A percentile compares a stretch with the other conserved stretches of the same genome.
Conservation (phyloP, 2,329 filamentous ascomycete genomes). For the Fusarium musae region DNA sequence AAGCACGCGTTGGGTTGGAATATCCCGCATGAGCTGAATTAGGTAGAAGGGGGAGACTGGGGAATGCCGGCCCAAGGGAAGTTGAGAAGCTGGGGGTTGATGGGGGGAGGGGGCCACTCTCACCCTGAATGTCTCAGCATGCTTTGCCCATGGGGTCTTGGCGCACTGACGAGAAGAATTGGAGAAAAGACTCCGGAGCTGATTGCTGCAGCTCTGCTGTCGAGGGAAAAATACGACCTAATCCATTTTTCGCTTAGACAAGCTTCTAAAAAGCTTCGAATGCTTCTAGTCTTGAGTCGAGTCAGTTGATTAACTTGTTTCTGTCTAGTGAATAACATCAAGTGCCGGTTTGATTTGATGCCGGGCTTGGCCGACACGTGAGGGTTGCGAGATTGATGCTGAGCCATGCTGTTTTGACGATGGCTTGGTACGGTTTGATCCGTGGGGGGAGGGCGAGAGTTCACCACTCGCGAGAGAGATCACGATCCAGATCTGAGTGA, state of each 20-base stretch:
- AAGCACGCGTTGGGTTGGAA: neutral
- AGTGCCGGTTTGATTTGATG: neutral
- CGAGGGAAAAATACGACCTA: neutral
- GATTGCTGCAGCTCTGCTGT: neutral
- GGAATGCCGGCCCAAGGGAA: neutral
- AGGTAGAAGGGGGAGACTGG: neutral
- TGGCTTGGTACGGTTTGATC: neutral
- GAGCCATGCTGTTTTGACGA: neutral
- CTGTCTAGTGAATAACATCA: neutral
- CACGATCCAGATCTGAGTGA: neutral
- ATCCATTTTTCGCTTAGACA: neutral
- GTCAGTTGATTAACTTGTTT: neutral
- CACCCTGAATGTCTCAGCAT: neutral
- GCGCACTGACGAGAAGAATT: neutral
- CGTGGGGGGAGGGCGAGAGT: neutral
- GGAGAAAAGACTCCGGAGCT: conserved; percentile 2
- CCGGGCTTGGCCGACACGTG: conserved; percentile 23
- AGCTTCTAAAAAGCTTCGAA: conserved; percentile 10
- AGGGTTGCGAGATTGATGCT: conserved; percentile 4
- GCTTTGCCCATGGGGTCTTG: neutral
- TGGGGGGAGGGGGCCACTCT: neutral
- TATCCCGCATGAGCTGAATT: conserved; percentile 8
- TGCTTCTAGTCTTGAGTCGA: conserved; percentile 7
- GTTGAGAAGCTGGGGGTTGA: neutral
- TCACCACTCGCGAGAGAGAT: neutral